Evolutionary conservation across 352 stramenopile species (phyloP), one percentile per base, ranked within the genome.

Genomic region (Globisporangium barbulae): DNA sequence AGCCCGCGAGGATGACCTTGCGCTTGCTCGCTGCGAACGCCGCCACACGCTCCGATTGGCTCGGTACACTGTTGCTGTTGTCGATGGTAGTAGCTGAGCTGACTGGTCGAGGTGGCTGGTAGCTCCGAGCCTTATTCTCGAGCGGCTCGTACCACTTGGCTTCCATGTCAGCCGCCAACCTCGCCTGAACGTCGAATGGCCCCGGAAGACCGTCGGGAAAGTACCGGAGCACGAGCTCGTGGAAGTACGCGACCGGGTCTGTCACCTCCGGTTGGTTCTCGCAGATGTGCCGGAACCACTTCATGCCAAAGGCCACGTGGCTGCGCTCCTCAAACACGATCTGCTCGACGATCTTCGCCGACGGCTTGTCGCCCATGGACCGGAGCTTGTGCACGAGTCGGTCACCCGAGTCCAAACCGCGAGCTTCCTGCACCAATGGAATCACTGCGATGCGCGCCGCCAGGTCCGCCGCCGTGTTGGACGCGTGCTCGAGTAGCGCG

Each of bases 271-370:
- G 30, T n/a, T 90, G 77, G 25, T 78, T 56, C 3, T 39, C 61
- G 47, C 77, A 86, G n/a, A 88, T 35, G 47, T 74, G 68, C n/a
- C 55, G 54, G 58, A 95, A 95, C 86, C 86, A 95, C 58, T 93
- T 93, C 52, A 95, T 81, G 13, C 86, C 86, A 22, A 71, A 90
- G 7, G 71, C 63, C 9, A 95, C 86, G 59, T 95, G 86, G n/a
- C 70, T 76, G 31, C 81, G 78, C 63, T 95, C 86, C 59, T 95
- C 86, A 22, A 69, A 77, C 31, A 95, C 86, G 67, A 95, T 93
- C 65, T 91, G 83, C 63, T 74, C 65, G 15, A 95, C 86, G 44
- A 95, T 68, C 17, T 61, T 58, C 1, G 86, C 84, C 3, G 86
- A 95, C n/a, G 52, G 21, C 22, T 77, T 78, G 65, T 93, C 84